A percentile compares a stretch with the other conserved stretches of the same genome.
Evolutionary conservation across 2,329 filamentous ascomycete genomes (phyloP).

Genomic region (Colletotrichum theobromicola): DNA sequence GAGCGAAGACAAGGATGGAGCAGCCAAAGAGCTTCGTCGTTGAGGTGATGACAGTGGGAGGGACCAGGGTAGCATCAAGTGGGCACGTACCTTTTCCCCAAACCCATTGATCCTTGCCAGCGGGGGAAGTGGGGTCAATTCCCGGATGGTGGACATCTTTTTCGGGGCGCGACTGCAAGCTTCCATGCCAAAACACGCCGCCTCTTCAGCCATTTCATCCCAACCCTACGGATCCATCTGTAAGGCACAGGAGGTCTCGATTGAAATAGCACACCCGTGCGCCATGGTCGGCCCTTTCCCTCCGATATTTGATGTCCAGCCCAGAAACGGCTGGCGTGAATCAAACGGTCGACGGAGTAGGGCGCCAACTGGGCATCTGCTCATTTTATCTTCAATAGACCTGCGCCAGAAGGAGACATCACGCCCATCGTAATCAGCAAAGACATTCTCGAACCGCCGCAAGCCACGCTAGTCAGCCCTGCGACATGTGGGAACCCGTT

Average conservation of each 20-base stretch:
- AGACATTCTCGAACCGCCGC: neutral
- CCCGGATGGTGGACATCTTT: neutral
- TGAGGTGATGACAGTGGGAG: neutral
- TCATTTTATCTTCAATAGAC: neutral
- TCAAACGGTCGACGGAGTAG: neutral
- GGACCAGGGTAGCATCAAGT: neutral
- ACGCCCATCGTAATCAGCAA: neutral
- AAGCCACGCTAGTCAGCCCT: neutral
- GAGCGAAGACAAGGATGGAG: neutral
- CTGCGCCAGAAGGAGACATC: neutral
- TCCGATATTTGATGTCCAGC: neutral
- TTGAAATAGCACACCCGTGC: neutral
- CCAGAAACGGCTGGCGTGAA: neutral
- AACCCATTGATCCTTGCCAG: neutral
- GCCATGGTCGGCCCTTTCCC: neutral
- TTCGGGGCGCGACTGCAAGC: constrained; percentile 5
- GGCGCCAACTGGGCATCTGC: neutral
- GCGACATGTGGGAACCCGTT: neutral
- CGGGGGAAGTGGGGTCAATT: neutral
- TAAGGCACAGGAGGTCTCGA: neutral
- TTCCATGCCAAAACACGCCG: constrained; percentile 9
- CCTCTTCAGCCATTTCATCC: neutral
- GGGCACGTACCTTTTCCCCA: neutral
- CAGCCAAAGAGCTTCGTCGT: neutral
- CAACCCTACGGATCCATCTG: neutral